Evolutionary conservation across 2,329 filamentous ascomycete genomes (phyloP), one percentile per base, ranked within the genome.

Genomic region (Coleophoma crateriformis): DNA sequence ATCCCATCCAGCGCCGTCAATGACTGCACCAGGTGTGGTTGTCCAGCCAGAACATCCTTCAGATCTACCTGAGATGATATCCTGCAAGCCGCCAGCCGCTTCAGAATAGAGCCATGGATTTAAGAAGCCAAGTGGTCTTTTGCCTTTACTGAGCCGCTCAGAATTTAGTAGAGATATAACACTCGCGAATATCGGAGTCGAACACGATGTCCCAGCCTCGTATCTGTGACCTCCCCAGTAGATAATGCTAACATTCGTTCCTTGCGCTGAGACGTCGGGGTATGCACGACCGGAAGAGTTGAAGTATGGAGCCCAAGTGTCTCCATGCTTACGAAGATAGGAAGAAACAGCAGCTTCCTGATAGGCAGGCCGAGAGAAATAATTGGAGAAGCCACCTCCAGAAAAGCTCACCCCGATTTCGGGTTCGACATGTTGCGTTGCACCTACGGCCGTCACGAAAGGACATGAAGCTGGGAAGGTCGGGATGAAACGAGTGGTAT

Each of bases 391-490:
- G 4, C 77, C 77, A 5, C 77, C 77, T 3, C 69, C 66, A 47
- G 11, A 67, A 68, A 53, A 50, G 13, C 68, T 61, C 47, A 61
- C 68, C 7, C 47, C 54, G 14, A 46, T 27, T 43, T 58, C 55
- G 10, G 53, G 56, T 15, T 47, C 47, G 20, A 54, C 42, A 27
- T 53, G 48, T n/a, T 45, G 39, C 7, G 57, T 59, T 2, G 79
- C 84, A 11, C 85, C 85, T 1, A 88, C 77, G 1, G 76, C 67
- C 0, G 84, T 88, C 11, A 87, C 77, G 62, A 77, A 88, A 0
- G 84, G 85, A 58, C 85, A 88, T 0, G 76, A 75, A 0, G 76
- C 78, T 0, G 85, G 85, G 67, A 88, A 88, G 2, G 72, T 75
- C 1, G 82, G 75, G 33, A 81, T 69, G 60, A 84, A 81, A 17